Base-by-base conservation (phyloP, 129 eudicot species). In the Arctium minus region DNA sequence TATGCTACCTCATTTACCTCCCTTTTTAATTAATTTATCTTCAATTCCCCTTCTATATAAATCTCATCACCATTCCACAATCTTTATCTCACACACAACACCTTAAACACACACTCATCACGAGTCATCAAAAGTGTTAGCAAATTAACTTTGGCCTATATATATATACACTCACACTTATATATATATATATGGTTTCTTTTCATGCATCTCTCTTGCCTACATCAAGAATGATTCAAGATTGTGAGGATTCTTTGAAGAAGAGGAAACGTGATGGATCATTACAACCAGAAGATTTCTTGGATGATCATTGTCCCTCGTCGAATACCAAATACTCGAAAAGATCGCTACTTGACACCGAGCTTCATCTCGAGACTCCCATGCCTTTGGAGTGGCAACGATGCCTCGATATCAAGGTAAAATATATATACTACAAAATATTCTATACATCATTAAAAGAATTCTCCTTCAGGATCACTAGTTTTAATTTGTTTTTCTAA, bases 381-480 rank as follows among this genome's bases (percentile, higher is more conserved):
- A 75, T 94, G 77, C 94, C 98, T 48, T 87, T 87, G 74, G 97
- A 92, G 85, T 94, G 97, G 98, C 98, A 94, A 83, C 77, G 98
- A 33, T 94, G 93, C 85, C 98, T 94, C 36, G 94, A 94, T 81
- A 92, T 94, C 60, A 87, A 92, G 98, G 98, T 94, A 91, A 3
- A 22, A 22, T 22, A 22, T 22, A 33, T 44, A 2, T 2, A 60
- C 42, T 17, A 5, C 11, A 11, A 81, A 22, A 22, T 22, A 22
- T 22, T 22, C 27, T 5, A 7, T 32, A 76, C 33, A 76, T 15
- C 46, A 4, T 1, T 53, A 50, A 77, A 31, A 50, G 46, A 50
- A 46, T 46, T 46, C 3, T 46, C 1, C 11, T 1, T 42, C 11
- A 44, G 5, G 60, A 48, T 11, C 4, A 11, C n/a, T 17, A n/a